These are phyloP conservation scores for Pseudogymnoascus sp. DNA, from an alignment of 2,329 filamentous ascomycete species.

Conservation along the genomic window DNA sequence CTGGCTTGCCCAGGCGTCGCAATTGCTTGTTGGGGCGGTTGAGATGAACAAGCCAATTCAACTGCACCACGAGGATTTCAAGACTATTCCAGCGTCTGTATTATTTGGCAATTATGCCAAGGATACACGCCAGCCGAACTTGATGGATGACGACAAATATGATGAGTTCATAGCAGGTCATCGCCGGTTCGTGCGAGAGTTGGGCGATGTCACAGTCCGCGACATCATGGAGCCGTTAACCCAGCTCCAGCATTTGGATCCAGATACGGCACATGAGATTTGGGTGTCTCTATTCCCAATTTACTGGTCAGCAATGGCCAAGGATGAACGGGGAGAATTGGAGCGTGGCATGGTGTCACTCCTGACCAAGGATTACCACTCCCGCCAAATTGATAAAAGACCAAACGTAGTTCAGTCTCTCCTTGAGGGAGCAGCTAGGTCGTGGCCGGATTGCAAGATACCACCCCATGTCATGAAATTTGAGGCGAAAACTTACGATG, in stretches of 20 bases:
- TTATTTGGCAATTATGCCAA: slow-evolving; percentile 67
- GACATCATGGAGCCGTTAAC: slow-evolving; percentile 85
- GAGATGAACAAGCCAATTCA: slow-evolving; percentile 75
- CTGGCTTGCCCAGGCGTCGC: slow-evolving; percentile 92
- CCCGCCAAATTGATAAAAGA: slow-evolving; percentile 84
- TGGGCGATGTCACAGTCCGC: slow-evolving; percentile 77
- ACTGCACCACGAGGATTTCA: slow-evolving; percentile 78
- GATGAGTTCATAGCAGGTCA: slow-evolving; percentile 73
- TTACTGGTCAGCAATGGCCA: slow-evolving; percentile 81
- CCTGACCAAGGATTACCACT: slow-evolving; percentile 91
- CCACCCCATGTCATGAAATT: slow-evolving; percentile 96
- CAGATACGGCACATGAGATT: slow-evolving; percentile 72
- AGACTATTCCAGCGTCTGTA: slow-evolving; percentile 63
- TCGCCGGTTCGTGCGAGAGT: slow-evolving; percentile 72
- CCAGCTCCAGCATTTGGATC: slow-evolving; percentile 86
- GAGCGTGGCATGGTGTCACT: slow-evolving; percentile 86
- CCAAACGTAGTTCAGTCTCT: slow-evolving; percentile 94
- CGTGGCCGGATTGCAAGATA: slow-evolving; percentile 81
- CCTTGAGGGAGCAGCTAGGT: slow-evolving; percentile 76
- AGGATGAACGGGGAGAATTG: slow-evolving; percentile 82
- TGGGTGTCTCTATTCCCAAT: slow-evolving; percentile 90
- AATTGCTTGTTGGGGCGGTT: slow-evolving; percentile 82
- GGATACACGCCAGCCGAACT: slow-evolving; percentile 54
- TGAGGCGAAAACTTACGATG: slow-evolving; percentile 85
- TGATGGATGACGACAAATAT: slow-evolving; percentile 75